Evolutionary conservation across 352 stramenopile species (phyloP), one percentile per base, ranked within the genome.

Genomic region (Phytopythium litorale): DNA sequence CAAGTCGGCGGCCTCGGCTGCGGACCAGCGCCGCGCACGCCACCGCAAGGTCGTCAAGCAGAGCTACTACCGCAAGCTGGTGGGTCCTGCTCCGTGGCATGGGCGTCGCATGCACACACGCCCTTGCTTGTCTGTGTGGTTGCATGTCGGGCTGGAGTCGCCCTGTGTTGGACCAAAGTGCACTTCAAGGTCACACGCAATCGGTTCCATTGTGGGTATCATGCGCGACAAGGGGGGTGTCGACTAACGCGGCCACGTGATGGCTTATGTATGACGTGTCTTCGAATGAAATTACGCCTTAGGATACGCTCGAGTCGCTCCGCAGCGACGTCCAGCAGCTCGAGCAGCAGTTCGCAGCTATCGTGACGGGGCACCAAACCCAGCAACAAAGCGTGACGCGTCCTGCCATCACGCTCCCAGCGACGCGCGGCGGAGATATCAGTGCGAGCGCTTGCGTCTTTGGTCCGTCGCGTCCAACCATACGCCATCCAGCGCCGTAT

Each of bases 31-130:
- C 49, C 76, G 81, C n/a, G 74, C 71, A 58, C 75, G 78, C 11
- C 79, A 91, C 64, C 78, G 79, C n/a, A 65, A 80, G 61, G 72
- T 89, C 59, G 81, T 89, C 40, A 77, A 72, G 55, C 70, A 73
- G 50, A 79, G 66, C 54, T 81, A 84, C 65, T 66, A 79, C 50
- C 65, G 73, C 3, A 67, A 78, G 46, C 68, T 74, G 63, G 75
- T 78, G 21, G 6, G 35, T 49, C 9, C 19, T 25, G 42, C 35
- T 40, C 8, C 19, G 15, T 23, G 40, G 38, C 38, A 19, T 46
- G 40, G 2, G 3, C 35, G 35, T 15, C 35, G 9, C 35, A 32
- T 32, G 28, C 28, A 32, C 28, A 4, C 13, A 40, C 13, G 35
- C 13, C 0, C 9, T 40, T 40, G 35, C 35, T 12, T 40, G 35